Conservation (phyloP, 192 early-diverging fungal species). For the Physocladia obscura region DNA sequence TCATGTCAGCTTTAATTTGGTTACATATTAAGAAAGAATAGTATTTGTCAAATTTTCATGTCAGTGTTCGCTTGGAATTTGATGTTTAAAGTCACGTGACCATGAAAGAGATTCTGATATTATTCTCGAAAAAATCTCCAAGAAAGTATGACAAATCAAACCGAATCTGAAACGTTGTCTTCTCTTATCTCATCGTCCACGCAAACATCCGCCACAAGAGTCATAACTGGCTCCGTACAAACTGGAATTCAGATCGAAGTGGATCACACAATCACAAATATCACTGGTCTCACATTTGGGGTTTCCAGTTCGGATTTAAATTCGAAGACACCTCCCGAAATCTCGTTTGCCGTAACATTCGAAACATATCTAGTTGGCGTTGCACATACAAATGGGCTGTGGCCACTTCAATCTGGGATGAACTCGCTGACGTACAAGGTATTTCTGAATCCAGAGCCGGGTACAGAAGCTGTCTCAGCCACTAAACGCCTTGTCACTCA, state of each 20-base stretch:
- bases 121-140: no score
- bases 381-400: neutral
- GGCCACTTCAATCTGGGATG: neutral
- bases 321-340: neutral
- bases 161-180: no score
- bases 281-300: neutral
- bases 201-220: neutral
- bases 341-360: neutral
- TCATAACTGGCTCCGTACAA: neutral
- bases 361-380: neutral
- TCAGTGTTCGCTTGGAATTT: no score
- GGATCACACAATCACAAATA: neutral
- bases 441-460: neutral
- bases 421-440: neutral
- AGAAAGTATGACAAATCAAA: no score
- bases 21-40: no score
- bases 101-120: no score
- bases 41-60: no score
- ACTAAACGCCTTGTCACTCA: neutral
- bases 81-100: no score
- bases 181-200: neutral
- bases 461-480: neutral
- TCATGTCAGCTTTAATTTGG: no score
- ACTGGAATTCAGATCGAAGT: slow-evolving; percentile 5
- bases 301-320: neutral